These are phyloP conservation scores for Urochloa ruziziensis DNA, from an alignment of 176 grass and related monocot genomes.

Conservation along the genomic window DNA sequence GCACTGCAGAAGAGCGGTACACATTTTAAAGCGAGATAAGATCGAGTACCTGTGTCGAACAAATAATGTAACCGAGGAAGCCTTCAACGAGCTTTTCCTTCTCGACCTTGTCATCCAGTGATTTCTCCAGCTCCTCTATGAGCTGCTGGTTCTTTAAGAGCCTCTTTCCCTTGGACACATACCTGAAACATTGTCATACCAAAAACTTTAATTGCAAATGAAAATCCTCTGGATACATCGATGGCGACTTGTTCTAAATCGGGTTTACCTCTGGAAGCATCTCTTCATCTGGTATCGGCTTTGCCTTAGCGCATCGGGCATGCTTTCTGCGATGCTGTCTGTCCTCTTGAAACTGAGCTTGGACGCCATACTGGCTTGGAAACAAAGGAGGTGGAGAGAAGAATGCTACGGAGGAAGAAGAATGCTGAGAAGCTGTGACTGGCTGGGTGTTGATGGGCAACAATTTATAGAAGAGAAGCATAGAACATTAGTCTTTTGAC, in stretches of 20 bases:
- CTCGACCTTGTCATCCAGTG: slow-evolving; percentile 87
- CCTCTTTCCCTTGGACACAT: slow-evolving; percentile 80
- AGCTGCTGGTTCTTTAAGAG: slow-evolving; percentile 89
- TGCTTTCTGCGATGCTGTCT: slow-evolving; percentile 81
- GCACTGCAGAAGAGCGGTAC: neutral
- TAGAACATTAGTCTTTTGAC: slow-evolving; percentile 22
- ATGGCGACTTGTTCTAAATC: neutral
- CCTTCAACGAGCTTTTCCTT: slow-evolving; percentile 81
- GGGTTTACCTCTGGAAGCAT: slow-evolving; percentile 66
- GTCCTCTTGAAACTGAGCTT: slow-evolving; percentile 70
- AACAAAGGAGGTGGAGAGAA: neutral
- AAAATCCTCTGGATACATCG: neutral
- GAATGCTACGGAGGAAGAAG: neutral
- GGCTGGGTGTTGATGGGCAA: slow-evolving; percentile 15
- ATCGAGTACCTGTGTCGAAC: slow-evolving; percentile 87
- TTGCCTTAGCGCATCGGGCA: slow-evolving; percentile 78
- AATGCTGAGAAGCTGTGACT: slow-evolving; percentile 35
- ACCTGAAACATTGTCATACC: slow-evolving; percentile 46
- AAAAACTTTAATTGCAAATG: neutral
- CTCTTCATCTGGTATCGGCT: slow-evolving; percentile 99
- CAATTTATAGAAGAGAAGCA: slow-evolving; percentile 63
- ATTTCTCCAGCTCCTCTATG: slow-evolving; percentile 81
- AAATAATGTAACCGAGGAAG: slow-evolving; percentile 84
- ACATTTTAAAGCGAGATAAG: neutral
- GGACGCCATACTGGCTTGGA: slow-evolving; percentile 43